Percentiles rank a stretch among this genome's conserved stretches.
These are phyloP conservation scores for Magnusiomyces magnusii DNA, from an alignment of 1,139 yeast species.

Conservation along the genomic window DNA sequence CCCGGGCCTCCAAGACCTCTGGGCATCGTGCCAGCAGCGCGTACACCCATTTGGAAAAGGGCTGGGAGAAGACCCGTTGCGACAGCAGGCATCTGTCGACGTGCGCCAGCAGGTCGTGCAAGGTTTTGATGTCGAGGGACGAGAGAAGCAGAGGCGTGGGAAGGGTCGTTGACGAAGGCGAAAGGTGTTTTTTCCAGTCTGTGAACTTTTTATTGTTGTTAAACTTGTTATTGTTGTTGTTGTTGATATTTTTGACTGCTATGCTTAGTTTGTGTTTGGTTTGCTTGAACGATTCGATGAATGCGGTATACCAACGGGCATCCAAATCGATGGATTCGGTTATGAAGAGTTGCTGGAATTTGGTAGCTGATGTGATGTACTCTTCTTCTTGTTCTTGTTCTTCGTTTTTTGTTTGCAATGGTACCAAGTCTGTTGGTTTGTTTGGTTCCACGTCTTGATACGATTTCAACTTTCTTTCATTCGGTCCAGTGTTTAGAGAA, in stretches of 20 bases:
- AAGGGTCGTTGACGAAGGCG: slow-evolving; percentile 1
- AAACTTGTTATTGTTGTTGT: neutral
- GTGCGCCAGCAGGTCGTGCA: slow-evolving; percentile 23
- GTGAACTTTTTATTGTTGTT: slow-evolving; percentile 9
- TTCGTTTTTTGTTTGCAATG: neutral
- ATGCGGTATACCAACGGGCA: neutral
- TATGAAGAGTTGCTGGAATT: neutral
- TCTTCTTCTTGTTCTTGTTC: neutral
- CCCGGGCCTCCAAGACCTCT: slow-evolving; percentile 33
- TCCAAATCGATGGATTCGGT: neutral
- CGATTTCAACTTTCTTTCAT: neutral
- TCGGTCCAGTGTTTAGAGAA: neutral
- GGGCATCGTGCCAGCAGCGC: slow-evolving; percentile 36
- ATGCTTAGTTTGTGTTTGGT: neutral
- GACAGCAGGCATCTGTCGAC: slow-evolving; percentile 24
- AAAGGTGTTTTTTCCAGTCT: slow-evolving; percentile 7
- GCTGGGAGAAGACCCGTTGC: slow-evolving; percentile 19
- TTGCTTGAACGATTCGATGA: neutral
- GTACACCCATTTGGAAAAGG: slow-evolving; percentile 35
- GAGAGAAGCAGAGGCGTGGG: slow-evolving; percentile 3
- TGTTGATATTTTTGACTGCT: slow-evolving; percentile 5
- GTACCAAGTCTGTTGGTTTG: neutral
- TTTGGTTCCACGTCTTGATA: neutral
- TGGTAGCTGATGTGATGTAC: neutral
- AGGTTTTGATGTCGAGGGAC: slow-evolving; percentile 11